Base-by-base conservation (phyloP, 2,329 filamentous ascomycete species). In the Phaeosphaeria sp. region DNA sequence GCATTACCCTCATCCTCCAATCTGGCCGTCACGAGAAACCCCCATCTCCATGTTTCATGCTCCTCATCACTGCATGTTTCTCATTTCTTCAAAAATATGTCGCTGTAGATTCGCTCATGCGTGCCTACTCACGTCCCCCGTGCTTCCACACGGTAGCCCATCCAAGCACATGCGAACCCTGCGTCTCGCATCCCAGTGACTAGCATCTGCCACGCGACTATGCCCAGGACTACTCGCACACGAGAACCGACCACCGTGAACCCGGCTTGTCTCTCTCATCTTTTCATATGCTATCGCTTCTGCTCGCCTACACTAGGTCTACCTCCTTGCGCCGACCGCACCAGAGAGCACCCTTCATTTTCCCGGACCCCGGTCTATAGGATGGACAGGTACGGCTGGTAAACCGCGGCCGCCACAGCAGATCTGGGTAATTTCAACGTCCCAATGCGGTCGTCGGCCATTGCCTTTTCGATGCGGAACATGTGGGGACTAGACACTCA, bases 381-480 rank as follows among this genome's bases (percentile, higher is more conserved):
- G 50, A 49, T 50, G 56, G 58, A 50, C 62, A 66, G 64, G 67
- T 59, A 65, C 61, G 39, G 54, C 30, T 55, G 48, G 41, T 56
- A 36, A 36, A 56, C 27, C 47, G 39, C 46, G 52, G 41, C 7
- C 18, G 50, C 62, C 56, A 63, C 58, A 36, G 53, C 59, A 52
- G 49, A 62, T 59, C 47, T 63, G 64, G 61, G 58, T 66, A 66
- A 70, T 66, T 60, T 52, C 55, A 62, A 27, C 18, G 21, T 30
- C 60, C 58, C 55, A 58, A 67, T 58, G 49, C 53, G 58, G 63
- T 50, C 65, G 58, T 57, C 48, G 55, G 46, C 36, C 54, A 54
- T 56, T 36, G 52, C 52, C 20, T 52, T 57, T 62, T 58, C 66
- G 54, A 60, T 48, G 62, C 63, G 59, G 66, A 67, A 68, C 63